Conservation (phyloP, 768 basidiomycete genomes). For the Rhizopogon vulgaris region DNA sequence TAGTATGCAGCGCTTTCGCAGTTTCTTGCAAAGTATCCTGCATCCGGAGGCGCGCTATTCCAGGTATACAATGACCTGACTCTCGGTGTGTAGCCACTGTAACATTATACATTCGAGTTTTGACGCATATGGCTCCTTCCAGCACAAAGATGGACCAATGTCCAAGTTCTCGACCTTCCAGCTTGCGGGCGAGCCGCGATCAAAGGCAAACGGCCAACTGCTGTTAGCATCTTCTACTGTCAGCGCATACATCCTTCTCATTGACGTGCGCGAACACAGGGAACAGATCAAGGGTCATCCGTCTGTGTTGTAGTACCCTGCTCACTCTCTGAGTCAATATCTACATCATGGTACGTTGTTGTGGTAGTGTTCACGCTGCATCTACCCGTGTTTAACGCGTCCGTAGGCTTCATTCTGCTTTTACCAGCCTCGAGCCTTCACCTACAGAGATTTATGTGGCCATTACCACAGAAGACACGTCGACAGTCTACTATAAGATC, state of each 20-base stretch:
- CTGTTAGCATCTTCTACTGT: slow-evolving; percentile 30
- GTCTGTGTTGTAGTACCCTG: slow-evolving; percentile 53
- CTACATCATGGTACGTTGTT: slow-evolving; percentile 53
- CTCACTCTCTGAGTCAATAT: slow-evolving; percentile 58
- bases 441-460: slow-evolving; percentile 57
- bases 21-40: slow-evolving; percentile 56
- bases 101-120: not conserved
- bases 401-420: slow-evolving; percentile 54
- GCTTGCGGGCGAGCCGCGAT: slow-evolving; percentile 51
- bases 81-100: slow-evolving; percentile 37
- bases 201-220: slow-evolving; percentile 48
- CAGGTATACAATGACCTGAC: slow-evolving; percentile 73
- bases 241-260: not conserved
- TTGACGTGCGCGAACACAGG: slow-evolving; percentile 30
- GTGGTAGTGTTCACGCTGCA: not conserved
- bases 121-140: not conserved
- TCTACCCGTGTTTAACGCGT: not conserved
- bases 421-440: slow-evolving; percentile 35
- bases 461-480: slow-evolving; percentile 71
- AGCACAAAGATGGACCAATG: slow-evolving; percentile 72
- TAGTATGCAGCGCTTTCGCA: slow-evolving; percentile 44
- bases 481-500: slow-evolving; percentile 81
- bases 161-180: slow-evolving; percentile 57
- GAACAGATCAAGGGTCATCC: slow-evolving; percentile 29
- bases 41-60: slow-evolving; percentile 53